phyloP scores from a whole-genome alignment of 2,329 filamentous ascomycete genomes.

The Botrytis byssoidea region DNA sequence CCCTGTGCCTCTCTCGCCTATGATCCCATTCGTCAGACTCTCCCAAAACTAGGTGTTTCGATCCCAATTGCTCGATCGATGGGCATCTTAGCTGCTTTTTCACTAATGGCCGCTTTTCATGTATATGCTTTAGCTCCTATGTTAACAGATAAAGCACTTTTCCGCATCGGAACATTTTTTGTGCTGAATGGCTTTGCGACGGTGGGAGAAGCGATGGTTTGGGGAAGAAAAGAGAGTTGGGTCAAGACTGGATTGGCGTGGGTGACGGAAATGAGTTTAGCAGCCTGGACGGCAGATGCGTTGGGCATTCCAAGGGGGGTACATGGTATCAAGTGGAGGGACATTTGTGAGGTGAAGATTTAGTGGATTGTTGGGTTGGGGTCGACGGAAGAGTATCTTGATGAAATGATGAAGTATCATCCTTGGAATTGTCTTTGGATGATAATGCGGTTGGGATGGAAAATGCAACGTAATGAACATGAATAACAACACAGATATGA shows the following conservation, averaged over 20 bases:
- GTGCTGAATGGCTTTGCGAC: conserved; percentile 43
- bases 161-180: conserved; percentile 43
- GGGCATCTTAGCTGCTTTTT: conserved; percentile 42
- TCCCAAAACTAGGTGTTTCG: conserved; percentile 39
- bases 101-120: conserved; percentile 44
- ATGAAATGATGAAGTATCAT: background rate
- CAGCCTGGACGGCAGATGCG: conserved; percentile 40
- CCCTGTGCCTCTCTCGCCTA: conserved; percentile 44
- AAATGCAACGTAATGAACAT: background rate
- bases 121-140: conserved; percentile 42
- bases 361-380: background rate
- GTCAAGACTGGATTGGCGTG: conserved; percentile 39
- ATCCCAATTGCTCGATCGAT: conserved; percentile 37
- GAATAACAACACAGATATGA: background rate
- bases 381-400: background rate
- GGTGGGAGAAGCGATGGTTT: conserved; percentile 38
- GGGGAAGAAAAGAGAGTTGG: conserved; percentile 41
- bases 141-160: conserved; percentile 36
- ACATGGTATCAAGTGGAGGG: conserved; percentile 37
- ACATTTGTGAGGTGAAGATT: conserved; percentile 31
- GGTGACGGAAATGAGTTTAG: conserved; percentile 39
- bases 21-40: conserved; percentile 38
- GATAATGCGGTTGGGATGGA: background rate
- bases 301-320: conserved; percentile 40
- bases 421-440: background rate